A percentile compares a stretch with the other conserved stretches of the same genome.
phyloP scores from a whole-genome alignment of 1,284 basidiomycete species.

The Dichomitus squalens region DNA sequence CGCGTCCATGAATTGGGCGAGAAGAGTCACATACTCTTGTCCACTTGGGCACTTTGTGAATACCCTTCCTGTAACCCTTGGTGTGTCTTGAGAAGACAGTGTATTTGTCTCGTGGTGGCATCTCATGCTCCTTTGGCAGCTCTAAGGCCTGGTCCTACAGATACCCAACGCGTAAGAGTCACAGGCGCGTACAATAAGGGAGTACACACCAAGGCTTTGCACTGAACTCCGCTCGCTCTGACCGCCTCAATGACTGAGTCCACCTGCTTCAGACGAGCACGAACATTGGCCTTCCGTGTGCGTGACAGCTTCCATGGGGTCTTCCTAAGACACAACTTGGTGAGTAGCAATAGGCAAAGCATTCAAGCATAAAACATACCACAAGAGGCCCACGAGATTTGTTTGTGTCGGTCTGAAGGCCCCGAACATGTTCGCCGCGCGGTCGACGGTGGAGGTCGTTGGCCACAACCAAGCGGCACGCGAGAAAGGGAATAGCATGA shows the following conservation, averaged over 20 bases:
- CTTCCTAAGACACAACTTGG: constrained; percentile 66
- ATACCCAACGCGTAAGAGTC: neutral
- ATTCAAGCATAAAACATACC: constrained; percentile 45
- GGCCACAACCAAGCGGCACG: constrained; percentile 9
- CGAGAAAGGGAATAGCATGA: constrained; percentile 19
- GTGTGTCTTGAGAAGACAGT: constrained; percentile 82
- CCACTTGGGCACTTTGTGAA: constrained; percentile 96
- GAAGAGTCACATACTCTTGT: constrained; percentile 68
- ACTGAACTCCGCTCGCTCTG: constrained; percentile 78
- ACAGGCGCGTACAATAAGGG: neutral
- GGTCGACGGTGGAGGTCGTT: constrained; percentile 16
- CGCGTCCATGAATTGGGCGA: constrained; percentile 1
- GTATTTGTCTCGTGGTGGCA: constrained; percentile 92
- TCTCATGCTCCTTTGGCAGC: constrained; percentile 87
- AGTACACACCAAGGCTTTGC: constrained; percentile 67
- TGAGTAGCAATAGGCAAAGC: neutral
- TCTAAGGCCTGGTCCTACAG: constrained; percentile 66
- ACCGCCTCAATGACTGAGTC: constrained; percentile 93
- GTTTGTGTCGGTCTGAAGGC: constrained; percentile 72
- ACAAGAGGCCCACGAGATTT: constrained; percentile 75
- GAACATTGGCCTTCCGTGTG: constrained; percentile 90
- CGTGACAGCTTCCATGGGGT: constrained; percentile 90
- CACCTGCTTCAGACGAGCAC: constrained; percentile 87
- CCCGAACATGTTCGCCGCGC: constrained; percentile 63
- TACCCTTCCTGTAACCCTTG: constrained; percentile 86